phyloP scores from a whole-genome alignment of 345 rosid species.

The Psidium friedrichsthalianum region DNA sequence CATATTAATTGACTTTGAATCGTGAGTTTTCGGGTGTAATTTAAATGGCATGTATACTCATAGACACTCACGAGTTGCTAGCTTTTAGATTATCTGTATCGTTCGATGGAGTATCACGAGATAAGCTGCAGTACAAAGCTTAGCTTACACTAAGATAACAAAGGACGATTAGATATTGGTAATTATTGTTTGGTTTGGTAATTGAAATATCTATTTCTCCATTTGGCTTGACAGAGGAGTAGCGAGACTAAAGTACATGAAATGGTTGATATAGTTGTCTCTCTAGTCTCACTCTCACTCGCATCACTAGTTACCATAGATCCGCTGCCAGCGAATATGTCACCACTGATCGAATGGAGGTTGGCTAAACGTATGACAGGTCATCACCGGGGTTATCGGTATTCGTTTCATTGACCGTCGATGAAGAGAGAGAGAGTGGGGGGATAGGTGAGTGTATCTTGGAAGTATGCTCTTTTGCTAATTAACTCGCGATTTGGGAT shows the following conservation, averaged over 20 bases:
- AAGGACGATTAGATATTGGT: neutral
- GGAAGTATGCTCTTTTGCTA: neutral
- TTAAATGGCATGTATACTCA: neutral
- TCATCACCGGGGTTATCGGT: neutral
- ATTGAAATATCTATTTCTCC: neutral
- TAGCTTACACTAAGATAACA: neutral
- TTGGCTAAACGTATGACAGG: neutral
- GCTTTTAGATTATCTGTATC: neutral
- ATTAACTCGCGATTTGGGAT: neutral
- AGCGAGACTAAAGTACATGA: neutral
- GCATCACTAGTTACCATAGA: neutral
- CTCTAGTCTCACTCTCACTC: neutral
- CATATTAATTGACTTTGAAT: neutral
- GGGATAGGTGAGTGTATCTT: neutral
- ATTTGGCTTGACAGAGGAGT: neutral
- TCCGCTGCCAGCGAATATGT: too few species aligned
- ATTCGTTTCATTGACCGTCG: rapidly evolving
- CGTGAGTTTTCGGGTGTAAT: neutral
- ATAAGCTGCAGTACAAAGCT: neutral
- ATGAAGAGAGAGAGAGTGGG: neutral
- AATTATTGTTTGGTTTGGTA: neutral
- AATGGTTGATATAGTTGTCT: neutral
- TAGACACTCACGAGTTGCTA: neutral
- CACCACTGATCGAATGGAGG: neutral
- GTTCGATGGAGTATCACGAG: neutral